Conservation (phyloP, 2,329 filamentous ascomycete species). For the Pyricularia pennisetigena region DNA sequence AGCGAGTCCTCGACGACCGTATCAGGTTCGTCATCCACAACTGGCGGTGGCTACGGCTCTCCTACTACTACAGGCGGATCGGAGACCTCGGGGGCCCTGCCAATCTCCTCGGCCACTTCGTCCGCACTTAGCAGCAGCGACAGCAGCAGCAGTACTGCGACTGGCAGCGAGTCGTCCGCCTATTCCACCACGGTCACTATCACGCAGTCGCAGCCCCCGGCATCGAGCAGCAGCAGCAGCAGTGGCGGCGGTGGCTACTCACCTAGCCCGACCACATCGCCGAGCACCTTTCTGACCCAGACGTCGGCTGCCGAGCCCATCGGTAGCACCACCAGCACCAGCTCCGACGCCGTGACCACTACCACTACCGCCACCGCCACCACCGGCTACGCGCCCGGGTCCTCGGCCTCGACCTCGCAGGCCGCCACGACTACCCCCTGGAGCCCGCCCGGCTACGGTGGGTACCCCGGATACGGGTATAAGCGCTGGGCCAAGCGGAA, state of each 20-base stretch:
- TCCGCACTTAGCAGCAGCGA: neutral
- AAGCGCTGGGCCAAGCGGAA: neutral
- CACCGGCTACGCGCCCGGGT: neutral
- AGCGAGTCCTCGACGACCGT: neutral
- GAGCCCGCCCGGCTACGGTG: neutral
- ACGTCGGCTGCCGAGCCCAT: neutral
- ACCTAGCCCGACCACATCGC: neutral
- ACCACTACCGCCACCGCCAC: neutral
- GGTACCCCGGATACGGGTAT: neutral
- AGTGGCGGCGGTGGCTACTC: neutral
- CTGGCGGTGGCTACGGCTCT: neutral
- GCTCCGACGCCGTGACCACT: neutral
- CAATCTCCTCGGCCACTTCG: neutral
- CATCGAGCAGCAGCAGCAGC: neutral
- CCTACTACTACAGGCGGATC: neutral
- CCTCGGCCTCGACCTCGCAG: neutral
- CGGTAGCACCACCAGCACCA: conserved; percentile 1
- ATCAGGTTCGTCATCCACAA: neutral
- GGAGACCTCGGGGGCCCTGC: neutral
- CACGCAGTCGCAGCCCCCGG: neutral
- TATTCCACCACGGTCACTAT: neutral
- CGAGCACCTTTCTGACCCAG: conserved; percentile 3
- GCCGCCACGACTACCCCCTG: conserved; percentile 2
- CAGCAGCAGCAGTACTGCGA: neutral
- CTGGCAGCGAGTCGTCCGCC: neutral